phyloP scores from a whole-genome alignment of 1,284 basidiomycete species.

The Irpex rosettiformis region DNA sequence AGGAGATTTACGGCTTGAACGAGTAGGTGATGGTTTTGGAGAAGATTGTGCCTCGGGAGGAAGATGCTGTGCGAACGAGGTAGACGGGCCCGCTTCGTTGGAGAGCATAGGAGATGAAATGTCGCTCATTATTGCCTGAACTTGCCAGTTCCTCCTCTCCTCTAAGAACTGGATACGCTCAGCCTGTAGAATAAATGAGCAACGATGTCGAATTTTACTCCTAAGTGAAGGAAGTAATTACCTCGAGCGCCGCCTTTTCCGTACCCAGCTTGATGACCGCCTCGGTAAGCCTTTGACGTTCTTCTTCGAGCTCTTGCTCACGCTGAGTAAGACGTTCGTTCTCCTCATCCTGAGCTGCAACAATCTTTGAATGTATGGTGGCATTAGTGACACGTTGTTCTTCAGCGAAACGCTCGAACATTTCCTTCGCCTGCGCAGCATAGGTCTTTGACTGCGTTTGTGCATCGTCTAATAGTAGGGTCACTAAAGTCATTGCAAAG shows the following conservation, averaged over 20 bases:
- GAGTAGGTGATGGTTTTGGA: slow-evolving; percentile 3
- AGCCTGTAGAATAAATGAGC: slow-evolving; percentile 35
- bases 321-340: slow-evolving; percentile 47
- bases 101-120: slow-evolving; percentile 33
- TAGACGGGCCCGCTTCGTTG: slow-evolving; percentile 8
- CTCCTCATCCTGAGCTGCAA: slow-evolving; percentile 49
- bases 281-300: slow-evolving; percentile 64
- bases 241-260: slow-evolving; percentile 69
- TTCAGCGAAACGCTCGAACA: slow-evolving; percentile 48
- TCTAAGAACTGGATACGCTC: slow-evolving; percentile 62
- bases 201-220: background rate
- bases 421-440: slow-evolving; percentile 36
- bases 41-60: background rate
- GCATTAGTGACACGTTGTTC: slow-evolving; percentile 29
- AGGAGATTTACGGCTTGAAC: slow-evolving; percentile 39
- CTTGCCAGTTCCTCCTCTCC: slow-evolving; percentile 64
- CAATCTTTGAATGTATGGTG: slow-evolving; percentile 49
- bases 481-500: background rate
- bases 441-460: slow-evolving; percentile 40
- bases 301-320: slow-evolving; percentile 58
- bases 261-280: slow-evolving; percentile 59
- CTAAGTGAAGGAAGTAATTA: slow-evolving; percentile 29
- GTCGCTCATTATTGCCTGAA: slow-evolving; percentile 56
- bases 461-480: slow-evolving; percentile 41
- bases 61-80: slow-evolving; percentile 4